phyloP scores from a whole-genome alignment of 805 yeast species.

The Wickerhamiella sergipiensis region DNA sequence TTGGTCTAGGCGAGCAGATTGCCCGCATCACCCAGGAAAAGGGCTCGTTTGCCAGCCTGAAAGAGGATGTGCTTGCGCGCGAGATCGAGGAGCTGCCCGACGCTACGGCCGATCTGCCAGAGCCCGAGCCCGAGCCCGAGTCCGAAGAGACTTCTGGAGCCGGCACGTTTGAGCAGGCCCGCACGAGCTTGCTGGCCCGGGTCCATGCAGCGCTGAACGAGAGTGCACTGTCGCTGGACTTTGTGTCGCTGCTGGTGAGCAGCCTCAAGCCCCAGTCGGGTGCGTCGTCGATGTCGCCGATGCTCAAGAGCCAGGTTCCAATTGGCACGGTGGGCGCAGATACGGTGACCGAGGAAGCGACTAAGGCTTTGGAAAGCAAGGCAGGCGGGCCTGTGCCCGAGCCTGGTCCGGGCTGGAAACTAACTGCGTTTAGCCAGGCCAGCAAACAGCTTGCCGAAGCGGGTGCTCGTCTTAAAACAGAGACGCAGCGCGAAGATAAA shows the following conservation, averaged over 20 bases:
- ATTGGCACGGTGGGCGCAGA: slow-evolving; percentile 24
- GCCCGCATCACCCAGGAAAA: slow-evolving; percentile 46
- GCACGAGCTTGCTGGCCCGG: slow-evolving; percentile 16
- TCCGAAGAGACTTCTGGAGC: background rate
- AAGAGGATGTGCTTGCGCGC: slow-evolving; percentile 39
- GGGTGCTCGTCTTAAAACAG: slow-evolving; percentile 36
- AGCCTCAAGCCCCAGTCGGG: slow-evolving; percentile 77
- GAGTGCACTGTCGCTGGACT: slow-evolving; percentile 75
- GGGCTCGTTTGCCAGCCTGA: slow-evolving; percentile 43
- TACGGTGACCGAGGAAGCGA: slow-evolving; percentile 9
- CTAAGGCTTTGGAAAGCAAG: slow-evolving; percentile 7
- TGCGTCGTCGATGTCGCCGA: slow-evolving; percentile 55
- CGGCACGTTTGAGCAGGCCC: slow-evolving; percentile 16
- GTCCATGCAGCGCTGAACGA: slow-evolving; percentile 63
- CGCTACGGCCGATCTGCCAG: background rate
- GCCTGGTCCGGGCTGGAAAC: slow-evolving; percentile 73
- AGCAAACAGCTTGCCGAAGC: slow-evolving; percentile 38
- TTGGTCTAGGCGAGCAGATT: slow-evolving; percentile 29
- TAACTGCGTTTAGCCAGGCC: slow-evolving; percentile 49
- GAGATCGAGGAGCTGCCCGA: slow-evolving; percentile 28
- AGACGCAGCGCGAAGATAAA: slow-evolving; percentile 43
- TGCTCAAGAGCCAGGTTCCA: slow-evolving; percentile 16
- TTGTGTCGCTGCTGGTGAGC: slow-evolving; percentile 70
- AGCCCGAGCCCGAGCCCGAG: background rate
- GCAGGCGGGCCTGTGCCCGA: slow-evolving; percentile 23